Base-by-base conservation (phyloP, 164 flowering plant genomes). In the Magnolia sinica region DNA sequence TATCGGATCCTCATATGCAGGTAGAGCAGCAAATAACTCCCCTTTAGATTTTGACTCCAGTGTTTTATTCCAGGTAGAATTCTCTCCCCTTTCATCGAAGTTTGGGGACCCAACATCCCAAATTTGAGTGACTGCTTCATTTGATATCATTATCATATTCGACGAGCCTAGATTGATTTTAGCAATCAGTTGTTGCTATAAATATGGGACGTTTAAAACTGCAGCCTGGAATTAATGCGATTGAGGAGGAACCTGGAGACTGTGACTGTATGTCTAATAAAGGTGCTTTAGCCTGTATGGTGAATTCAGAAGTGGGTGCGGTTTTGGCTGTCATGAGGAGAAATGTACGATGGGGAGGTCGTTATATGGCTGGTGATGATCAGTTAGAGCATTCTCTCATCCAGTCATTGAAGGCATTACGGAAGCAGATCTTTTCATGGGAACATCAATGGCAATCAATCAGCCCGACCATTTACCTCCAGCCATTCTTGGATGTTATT, bases 401-500 rank as follows among this genome's bases (percentile, higher is more conserved):
- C 73, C 84, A 75, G 50, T 79, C 84, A 31, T 65, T 84, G 59
- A 84, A 84, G 75, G 67, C 76, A 23, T 78, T 81, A 63, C 72
- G 86, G 68, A 81, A 64, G 68, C 79, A 81, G 66, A 79, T 84
- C 31, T 84, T 79, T 74, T 77, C 82, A 65, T 81, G 84, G 84
- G 73, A 81, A 51, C 75, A 77, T 68, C 81, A 73, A 22, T 82
- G 86, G 84, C 66, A 75, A 22, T 75, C 77, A 10, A 75, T 84
- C 67, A 78, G 79, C 58, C 86, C 86, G 13, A 29, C 77, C 18
- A 50, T 76, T 49, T 87, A 85, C 75, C 87, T 87, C 55, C 83
- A 81, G 64, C 89, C 89, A 29, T 87, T 87, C 72, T 74, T 87
- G 73, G 87, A 87, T 73, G 89, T 87, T 31, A 85, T 87, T 68